phyloP scores from a whole-genome alignment of 495 filamentous ascomycete genomes.

The Lentithecium fluviatile region DNA sequence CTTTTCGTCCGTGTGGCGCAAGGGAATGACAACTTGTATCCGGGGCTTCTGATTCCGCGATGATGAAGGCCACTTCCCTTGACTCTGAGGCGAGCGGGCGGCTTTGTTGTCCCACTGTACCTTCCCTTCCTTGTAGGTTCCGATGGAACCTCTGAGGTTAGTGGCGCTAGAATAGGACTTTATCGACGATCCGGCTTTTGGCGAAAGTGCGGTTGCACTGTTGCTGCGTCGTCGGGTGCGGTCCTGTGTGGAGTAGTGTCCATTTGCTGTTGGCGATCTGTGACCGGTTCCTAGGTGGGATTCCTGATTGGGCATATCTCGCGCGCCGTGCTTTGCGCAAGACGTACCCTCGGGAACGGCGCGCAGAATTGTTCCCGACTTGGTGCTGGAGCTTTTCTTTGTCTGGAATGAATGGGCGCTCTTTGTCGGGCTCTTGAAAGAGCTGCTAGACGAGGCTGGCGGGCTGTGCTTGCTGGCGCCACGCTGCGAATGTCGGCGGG shows the following conservation, averaged over 20 bases:
- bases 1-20: constrained; percentile 16
- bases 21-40: constrained; percentile 39
- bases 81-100: constrained; percentile 1
- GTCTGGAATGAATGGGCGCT: neutral
- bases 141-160: constrained; percentile 31
- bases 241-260: constrained; percentile 8
- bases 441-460: no score
- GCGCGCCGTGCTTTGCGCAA: constrained; percentile 30
- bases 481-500: no score
- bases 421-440: no score
- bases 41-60: constrained; percentile 30
- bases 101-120: constrained; percentile 37
- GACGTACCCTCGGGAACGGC: constrained; percentile 32
- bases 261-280: constrained; percentile 13
- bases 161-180: constrained; percentile 9
- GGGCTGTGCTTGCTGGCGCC: no score
- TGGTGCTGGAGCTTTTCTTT: constrained; percentile 9
- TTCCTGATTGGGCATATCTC: constrained; percentile 42
- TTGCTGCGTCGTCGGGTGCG: constrained; percentile 15
- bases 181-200: constrained; percentile 22
- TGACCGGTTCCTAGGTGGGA: constrained; percentile 22
- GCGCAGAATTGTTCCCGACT: constrained; percentile 34
- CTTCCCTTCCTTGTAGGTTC: constrained; percentile 40
- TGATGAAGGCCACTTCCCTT: constrained; percentile 10
- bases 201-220: constrained; percentile 17